Percentiles rank a stretch among this genome's conserved stretches.
Evolutionary conservation across 1,284 basidiomycete species (phyloP).

Genomic region (Phylloboletellus chloephorus): DNA sequence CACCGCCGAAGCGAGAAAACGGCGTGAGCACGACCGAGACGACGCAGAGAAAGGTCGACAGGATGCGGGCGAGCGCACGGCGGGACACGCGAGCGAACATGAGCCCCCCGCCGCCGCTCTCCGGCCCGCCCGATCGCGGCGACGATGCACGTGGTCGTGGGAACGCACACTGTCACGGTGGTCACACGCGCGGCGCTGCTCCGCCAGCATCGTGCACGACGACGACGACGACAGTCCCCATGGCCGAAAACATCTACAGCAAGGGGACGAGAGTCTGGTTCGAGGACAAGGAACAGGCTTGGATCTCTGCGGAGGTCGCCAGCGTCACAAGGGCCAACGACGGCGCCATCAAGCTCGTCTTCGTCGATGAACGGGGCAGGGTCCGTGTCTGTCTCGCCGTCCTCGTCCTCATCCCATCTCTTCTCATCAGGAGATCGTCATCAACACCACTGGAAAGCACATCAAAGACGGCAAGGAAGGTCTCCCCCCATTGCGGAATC

Average conservation of each 20-base stretch:
- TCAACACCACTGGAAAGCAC: slow-evolving; percentile 74
- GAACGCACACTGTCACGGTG: slow-evolving; percentile 17
- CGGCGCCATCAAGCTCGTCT: slow-evolving; percentile 73
- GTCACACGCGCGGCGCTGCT: slow-evolving; percentile 16
- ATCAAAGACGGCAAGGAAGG: slow-evolving; percentile 70
- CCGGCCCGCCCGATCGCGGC: too few species aligned
- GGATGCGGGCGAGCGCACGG: slow-evolving; percentile 38
- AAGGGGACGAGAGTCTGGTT: slow-evolving; percentile 86
- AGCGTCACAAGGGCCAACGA: slow-evolving; percentile 54
- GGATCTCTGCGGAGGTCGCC: slow-evolving; percentile 84
- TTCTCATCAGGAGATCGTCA: slow-evolving; percentile 57
- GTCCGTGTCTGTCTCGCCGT: slow-evolving; percentile 37
- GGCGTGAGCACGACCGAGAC: slow-evolving; percentile 39
- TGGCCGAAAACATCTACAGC: slow-evolving; percentile 84
- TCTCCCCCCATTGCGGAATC: slow-evolving; percentile 93
- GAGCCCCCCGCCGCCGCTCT: too few species aligned
- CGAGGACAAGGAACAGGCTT: slow-evolving; percentile 87
- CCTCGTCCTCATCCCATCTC: slow-evolving; percentile 11
- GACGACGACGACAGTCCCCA: slow-evolving; percentile 32
- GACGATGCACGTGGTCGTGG: slow-evolving; percentile 22
- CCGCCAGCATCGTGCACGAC: slow-evolving; percentile 8
- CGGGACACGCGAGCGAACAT: slow-evolving; percentile 30
- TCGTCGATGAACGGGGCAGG: slow-evolving; percentile 84
- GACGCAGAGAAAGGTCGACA: slow-evolving; percentile 44
- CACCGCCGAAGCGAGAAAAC: slow-evolving; percentile 39